phyloP scores from a whole-genome alignment of 345 rosid genomes.

The Mallotus nudiflorus region DNA sequence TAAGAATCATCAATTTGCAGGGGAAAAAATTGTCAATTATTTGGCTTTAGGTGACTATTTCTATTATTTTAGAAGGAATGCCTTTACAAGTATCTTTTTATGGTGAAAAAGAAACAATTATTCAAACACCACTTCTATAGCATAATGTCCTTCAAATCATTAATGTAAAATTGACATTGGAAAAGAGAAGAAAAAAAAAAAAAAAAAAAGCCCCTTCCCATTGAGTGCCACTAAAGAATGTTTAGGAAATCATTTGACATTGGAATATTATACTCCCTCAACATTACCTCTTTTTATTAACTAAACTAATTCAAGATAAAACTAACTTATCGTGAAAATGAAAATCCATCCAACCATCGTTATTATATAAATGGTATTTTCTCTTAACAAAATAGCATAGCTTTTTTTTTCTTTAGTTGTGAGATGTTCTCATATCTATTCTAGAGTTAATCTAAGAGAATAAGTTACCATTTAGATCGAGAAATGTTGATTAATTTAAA shows the following conservation, averaged over 20 bases:
- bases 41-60: background rate
- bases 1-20: too few species aligned
- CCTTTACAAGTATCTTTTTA: background rate
- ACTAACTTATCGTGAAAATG: background rate
- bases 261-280: background rate
- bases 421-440: too few species aligned
- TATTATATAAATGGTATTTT: too few species aligned
- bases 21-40: too few species aligned
- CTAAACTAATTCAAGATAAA: background rate
- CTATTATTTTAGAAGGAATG: background rate
- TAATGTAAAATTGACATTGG: background rate
- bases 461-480: too few species aligned
- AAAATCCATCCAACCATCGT: background rate
- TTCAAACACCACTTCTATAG: background rate
- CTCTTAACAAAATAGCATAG: too few species aligned
- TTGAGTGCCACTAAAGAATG: conserved; percentile 15
- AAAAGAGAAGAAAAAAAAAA: background rate
- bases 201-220: background rate
- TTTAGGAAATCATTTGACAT: conserved; percentile 5
- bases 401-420: too few species aligned
- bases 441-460: too few species aligned
- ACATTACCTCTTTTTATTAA: background rate
- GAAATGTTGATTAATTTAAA: too few species aligned
- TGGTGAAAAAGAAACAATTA: background rate
- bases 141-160: background rate